A percentile compares a stretch with the other conserved stretches of the same genome.
phyloP scores from a whole-genome alignment of 805 yeast species.

The Nakazawaea wickerhamii region DNA sequence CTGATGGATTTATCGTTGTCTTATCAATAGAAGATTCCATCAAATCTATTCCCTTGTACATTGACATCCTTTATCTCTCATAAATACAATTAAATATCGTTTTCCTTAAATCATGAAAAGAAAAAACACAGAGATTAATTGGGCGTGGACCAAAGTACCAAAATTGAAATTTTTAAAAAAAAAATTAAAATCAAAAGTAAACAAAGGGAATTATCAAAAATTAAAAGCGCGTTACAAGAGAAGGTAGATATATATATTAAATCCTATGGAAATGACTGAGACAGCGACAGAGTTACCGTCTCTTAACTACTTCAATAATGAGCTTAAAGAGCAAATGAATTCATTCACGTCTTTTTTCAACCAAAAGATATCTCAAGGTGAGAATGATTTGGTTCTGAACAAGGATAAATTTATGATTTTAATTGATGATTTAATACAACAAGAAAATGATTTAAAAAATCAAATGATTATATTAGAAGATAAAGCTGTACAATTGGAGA shows the following conservation, averaged over 20 bases:
- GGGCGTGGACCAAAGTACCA: too few species aligned
- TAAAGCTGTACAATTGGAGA: neutral
- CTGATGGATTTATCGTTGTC: conserved; percentile 7
- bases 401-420: conserved; percentile 1
- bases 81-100: too few species aligned
- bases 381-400: conserved; percentile 5
- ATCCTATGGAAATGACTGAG: too few species aligned
- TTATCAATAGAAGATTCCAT: neutral
- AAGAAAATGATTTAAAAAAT: neutral
- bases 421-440: conserved; percentile 3
- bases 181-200: too few species aligned
- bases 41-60: neutral
- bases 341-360: conserved; percentile 1
- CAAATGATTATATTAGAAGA: conserved; percentile 3
- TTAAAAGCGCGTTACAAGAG: too few species aligned
- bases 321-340: conserved; percentile 7
- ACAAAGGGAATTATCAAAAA: too few species aligned
- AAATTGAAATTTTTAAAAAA: too few species aligned
- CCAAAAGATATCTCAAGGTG: neutral
- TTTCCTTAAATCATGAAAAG: too few species aligned
- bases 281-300: neutral
- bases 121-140: too few species aligned
- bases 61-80: neutral
- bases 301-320: conserved; percentile 11
- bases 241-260: too few species aligned